Percentiles rank a stretch among this genome's conserved stretches.
Conservation (phyloP, 345 rosid genomes). For the Linum trigynum region DNA sequence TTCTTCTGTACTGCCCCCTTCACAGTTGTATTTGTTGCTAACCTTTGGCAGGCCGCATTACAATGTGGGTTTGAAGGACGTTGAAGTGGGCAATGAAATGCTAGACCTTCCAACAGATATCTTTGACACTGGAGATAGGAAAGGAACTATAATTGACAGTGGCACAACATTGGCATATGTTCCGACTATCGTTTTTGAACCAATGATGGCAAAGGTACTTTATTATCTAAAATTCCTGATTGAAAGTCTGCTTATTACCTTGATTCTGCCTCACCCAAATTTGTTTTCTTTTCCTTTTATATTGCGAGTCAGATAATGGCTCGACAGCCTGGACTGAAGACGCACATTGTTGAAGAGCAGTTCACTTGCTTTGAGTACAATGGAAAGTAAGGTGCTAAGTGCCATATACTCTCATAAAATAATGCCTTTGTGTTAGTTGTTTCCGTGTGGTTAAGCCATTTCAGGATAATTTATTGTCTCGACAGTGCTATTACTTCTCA, state of each 20-base stretch:
- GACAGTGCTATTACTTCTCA: background rate
- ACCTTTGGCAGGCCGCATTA: slow-evolving; percentile 64
- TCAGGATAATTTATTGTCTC: background rate
- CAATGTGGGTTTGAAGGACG: slow-evolving; percentile 54
- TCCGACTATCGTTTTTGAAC: slow-evolving; percentile 42
- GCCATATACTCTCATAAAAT: slow-evolving; percentile 7
- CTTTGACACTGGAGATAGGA: slow-evolving; percentile 33
- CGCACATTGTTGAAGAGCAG: slow-evolving; percentile 47
- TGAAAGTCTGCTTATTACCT: background rate
- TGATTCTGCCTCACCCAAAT: background rate
- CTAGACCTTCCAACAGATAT: slow-evolving; percentile 48
- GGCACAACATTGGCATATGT: slow-evolving; percentile 94
- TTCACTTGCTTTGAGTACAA: slow-evolving; percentile 53
- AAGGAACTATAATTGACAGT: slow-evolving; percentile 74
- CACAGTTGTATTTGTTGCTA: slow-evolving; percentile 1
- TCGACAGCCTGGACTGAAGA: slow-evolving; percentile 39
- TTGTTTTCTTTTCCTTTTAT: slow-evolving; percentile 3
- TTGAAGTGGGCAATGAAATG: slow-evolving; percentile 56
- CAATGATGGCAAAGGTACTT: slow-evolving; percentile 42
- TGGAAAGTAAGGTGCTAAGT: slow-evolving; percentile 42
- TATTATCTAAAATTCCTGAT: background rate
- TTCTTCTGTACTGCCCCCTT: background rate
- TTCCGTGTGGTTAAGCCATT: too few species aligned
- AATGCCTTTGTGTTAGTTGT: background rate
- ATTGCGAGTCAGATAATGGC: slow-evolving; percentile 38